A percentile compares a stretch with the other conserved stretches of the same genome.
These are phyloP conservation scores for Auricularia sp. DNA, from an alignment of 768 basidiomycete genomes.

Conservation along the genomic window DNA sequence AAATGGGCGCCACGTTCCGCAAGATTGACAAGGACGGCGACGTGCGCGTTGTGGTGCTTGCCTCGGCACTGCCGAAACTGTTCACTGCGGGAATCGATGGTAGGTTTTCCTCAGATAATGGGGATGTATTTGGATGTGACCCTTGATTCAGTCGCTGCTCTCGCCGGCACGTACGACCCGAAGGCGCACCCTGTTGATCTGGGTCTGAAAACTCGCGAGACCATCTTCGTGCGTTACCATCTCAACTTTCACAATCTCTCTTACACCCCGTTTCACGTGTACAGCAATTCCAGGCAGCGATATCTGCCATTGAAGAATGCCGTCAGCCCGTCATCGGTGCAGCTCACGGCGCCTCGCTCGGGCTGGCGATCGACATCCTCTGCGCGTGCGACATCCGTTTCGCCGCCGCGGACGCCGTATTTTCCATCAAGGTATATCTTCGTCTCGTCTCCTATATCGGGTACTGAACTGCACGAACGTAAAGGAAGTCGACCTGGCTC, in stretches of 20 bases:
- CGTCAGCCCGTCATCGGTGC: conserved; percentile 78
- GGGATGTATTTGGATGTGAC: too few relatives aligned
- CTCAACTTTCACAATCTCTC: not conserved
- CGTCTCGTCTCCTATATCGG: too few relatives aligned
- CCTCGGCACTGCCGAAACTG: conserved; percentile 55
- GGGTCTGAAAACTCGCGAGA: conserved; percentile 37
- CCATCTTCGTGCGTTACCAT: conserved; percentile 27
- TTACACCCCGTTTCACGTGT: conserved; percentile 5
- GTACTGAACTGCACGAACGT: not conserved
- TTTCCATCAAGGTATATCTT: conserved; percentile 59
- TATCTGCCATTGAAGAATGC: conserved; percentile 56
- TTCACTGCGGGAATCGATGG: conserved; percentile 83
- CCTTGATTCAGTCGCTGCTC: conserved; percentile 6
- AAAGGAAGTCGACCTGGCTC: conserved; percentile 77
- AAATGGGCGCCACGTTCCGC: conserved; percentile 54
- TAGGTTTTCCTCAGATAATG: conserved; percentile 20
- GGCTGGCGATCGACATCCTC: conserved; percentile 71
- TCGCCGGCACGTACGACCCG: not conserved
- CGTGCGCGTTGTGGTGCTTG: conserved; percentile 63
- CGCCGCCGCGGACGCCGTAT: conserved; percentile 48
- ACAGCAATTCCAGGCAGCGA: conserved; percentile 55
- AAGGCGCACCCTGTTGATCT: conserved; percentile 41
- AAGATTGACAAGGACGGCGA: conserved; percentile 39
- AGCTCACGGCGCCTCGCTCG: conserved; percentile 62
- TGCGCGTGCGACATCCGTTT: conserved; percentile 71